Conservation (phyloP, 2,329 filamentous ascomycete species). For the Colletotrichum sp. region DNA sequence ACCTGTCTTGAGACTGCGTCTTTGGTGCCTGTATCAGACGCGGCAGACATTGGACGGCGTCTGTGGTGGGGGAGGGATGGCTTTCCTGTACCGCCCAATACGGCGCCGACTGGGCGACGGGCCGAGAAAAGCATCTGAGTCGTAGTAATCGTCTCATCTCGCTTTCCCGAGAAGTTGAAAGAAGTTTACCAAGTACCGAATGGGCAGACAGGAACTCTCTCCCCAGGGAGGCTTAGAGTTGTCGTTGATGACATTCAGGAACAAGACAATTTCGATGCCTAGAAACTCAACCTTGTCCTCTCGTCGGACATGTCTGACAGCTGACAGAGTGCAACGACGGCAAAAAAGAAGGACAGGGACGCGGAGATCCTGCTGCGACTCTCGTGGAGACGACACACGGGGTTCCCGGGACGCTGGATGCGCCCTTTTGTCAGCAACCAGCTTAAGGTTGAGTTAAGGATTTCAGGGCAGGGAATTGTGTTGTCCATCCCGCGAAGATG, state of each 20-base stretch:
- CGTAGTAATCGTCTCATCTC: neutral
- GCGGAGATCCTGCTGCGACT: neutral
- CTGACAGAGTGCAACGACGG: neutral
- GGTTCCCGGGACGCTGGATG: neutral
- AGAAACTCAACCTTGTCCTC: neutral
- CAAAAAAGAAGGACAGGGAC: neutral
- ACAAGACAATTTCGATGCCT: neutral
- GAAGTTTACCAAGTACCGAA: neutral
- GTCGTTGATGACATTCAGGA: neutral
- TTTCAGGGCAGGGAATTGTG: neutral
- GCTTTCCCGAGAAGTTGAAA: neutral
- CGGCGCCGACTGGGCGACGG: neutral
- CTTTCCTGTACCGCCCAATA: neutral
- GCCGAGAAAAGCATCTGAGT: neutral
- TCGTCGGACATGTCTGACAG: neutral
- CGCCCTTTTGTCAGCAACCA: neutral
- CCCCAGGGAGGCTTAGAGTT: neutral
- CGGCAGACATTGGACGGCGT: slow-evolving; percentile 3
- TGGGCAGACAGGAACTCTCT: neutral
- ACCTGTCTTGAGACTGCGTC: neutral
- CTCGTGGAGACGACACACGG: neutral
- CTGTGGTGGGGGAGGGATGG: neutral
- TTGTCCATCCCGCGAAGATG: neutral
- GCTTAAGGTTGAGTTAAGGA: neutral
- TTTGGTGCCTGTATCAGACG: neutral